These are phyloP conservation scores for Cladophialophora exuberans DNA, from an alignment of 2,329 filamentous ascomycete species.

Conservation along the genomic window DNA sequence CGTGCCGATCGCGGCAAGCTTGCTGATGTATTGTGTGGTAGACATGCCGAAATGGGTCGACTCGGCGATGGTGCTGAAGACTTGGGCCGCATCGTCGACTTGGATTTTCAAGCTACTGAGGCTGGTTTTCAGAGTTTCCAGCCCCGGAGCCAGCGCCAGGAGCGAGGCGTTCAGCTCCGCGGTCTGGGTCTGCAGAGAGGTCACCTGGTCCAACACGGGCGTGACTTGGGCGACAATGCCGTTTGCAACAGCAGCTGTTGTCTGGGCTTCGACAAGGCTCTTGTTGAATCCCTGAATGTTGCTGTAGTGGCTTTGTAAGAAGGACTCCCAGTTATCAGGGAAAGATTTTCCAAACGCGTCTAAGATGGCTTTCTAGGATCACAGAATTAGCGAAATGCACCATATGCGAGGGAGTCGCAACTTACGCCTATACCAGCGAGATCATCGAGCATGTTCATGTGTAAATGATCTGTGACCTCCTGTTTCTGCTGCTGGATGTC, in stretches of 20 bases:
- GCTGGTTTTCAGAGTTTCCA: not conserved
- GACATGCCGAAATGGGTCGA: not conserved
- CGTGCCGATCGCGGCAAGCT: not conserved
- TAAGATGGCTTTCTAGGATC: not conserved
- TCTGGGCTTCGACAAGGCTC: not conserved
- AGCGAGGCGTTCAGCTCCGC: not conserved
- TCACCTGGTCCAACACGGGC: not conserved
- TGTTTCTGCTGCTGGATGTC: slow-evolving; percentile 5
- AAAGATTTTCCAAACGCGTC: not conserved
- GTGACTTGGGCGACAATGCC: not conserved
- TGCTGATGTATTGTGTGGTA: not conserved
- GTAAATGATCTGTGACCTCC: not conserved
- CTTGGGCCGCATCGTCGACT: not conserved
- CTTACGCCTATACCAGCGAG: not conserved
- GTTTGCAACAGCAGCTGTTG: not conserved
- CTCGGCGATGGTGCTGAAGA: not conserved
- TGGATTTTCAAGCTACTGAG: not conserved
- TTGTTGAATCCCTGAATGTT: not conserved
- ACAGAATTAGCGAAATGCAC: not conserved
- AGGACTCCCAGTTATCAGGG: not conserved
- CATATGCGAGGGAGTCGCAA: not conserved
- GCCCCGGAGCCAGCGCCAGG: not conserved
- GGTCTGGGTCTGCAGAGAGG: not conserved
- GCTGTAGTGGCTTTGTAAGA: not conserved
- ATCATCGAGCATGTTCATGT: not conserved